Base-by-base conservation (phyloP, 2,329 filamentous ascomycete genomes). In the Fusarium xylarioides region DNA sequence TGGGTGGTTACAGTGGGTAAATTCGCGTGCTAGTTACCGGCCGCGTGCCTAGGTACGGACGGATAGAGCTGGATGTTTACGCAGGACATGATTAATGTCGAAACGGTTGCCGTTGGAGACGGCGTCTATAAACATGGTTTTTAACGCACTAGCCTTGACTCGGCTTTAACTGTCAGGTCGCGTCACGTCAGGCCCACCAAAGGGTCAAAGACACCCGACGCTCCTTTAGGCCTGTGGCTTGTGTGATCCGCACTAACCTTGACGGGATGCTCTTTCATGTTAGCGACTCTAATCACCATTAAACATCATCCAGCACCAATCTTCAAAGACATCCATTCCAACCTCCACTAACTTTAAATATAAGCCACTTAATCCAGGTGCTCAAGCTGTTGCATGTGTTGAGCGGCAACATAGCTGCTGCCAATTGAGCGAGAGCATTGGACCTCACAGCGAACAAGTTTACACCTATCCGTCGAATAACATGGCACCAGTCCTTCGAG, bases 401-500 rank as follows among this genome's bases (percentile, higher is more conserved):
- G 21, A 34, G 44, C 30, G 40, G 34, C 53, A 53, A 26, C 32
- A 40, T 28, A 42, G 49, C 50, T 43, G 49, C 57, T 57, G 40
- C 42, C 28, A 68, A 55, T 49, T 50, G 46, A 56, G 52, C 57
- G 46, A 56, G 46, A 56, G 42, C 34, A 37, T 23, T 26, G 40
- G 35, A 58, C 37, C 38, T 58, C 18, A 21, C 38, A 49, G 43
- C 18, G 7, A 55, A 38, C 46, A 58, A 61, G 30, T 30, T 52
- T 47, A 42, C 37, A 61, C 19, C 37, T 42, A 38, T 58, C 49
- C n/a, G n/a, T 40, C 42, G 19, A 53, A 12, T 37, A 66, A 55
- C 63, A 86, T 86, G 83, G 82, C 82, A 28, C 83, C 84, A 18
- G 78, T 85, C 5, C 76, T 86, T 15, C 81, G 85, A 47, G 80